Evolutionary conservation across 345 rosid species (phyloP).

Genomic region (Hirschfeldia incana): DNA sequence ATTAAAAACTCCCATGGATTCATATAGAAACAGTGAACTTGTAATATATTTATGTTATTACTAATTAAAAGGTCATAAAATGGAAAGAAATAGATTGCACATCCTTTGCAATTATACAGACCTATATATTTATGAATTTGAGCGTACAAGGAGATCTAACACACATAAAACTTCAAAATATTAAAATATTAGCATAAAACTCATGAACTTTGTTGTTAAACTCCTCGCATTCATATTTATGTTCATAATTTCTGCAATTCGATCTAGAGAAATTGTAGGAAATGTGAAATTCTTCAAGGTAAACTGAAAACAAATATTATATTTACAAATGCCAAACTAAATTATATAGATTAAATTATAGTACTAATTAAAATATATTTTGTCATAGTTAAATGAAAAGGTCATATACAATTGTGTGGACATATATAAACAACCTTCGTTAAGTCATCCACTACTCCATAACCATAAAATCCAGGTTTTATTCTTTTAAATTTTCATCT

Average conservation of each 20-base stretch:
- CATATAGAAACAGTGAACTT: no score
- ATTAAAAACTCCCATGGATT: no score
- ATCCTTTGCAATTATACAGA: no score
- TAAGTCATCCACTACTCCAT: conserved; percentile 6
- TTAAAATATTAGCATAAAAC: no score
- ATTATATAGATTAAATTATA: no score
- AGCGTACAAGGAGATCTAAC: no score
- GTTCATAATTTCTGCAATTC: not conserved
- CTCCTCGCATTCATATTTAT: not conserved
- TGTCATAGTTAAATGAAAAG: not conserved
- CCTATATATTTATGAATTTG: no score
- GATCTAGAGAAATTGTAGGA: not conserved
- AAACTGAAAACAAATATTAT: not conserved
- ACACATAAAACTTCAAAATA: no score
- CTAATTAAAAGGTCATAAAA: no score
- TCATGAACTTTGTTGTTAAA: not conserved
- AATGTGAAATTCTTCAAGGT: not conserved
- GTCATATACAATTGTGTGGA: conserved; percentile 20
- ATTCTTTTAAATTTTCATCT: not conserved
- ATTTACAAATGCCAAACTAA: not conserved
- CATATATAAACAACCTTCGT: conserved; percentile 19
- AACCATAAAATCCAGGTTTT: conserved; percentile 17
- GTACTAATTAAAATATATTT: not conserved
- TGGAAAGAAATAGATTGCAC: no score
- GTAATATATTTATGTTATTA: no score